Evolutionary conservation across 805 yeast species (phyloP).

Genomic region (Zygoascus bituminiphila): DNA sequence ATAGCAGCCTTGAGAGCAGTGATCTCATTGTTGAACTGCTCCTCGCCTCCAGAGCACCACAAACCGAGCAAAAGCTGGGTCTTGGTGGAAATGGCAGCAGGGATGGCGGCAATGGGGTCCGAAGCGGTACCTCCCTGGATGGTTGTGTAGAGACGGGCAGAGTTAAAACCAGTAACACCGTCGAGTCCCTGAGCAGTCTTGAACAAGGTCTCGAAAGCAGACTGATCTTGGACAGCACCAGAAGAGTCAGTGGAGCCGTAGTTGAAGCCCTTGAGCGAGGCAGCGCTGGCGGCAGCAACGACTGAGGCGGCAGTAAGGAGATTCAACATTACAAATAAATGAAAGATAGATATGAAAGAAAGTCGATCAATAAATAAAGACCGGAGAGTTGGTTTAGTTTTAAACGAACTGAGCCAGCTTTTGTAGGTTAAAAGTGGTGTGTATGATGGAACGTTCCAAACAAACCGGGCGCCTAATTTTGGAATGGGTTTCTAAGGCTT

Average conservation of each 20-base stretch:
- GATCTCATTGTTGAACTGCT: conserved; percentile 14
- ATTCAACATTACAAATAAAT: not conserved
- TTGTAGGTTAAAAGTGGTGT: no score
- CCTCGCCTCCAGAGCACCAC: conserved; percentile 18
- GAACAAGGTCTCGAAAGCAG: conserved; percentile 15
- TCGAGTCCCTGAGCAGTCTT: conserved; percentile 11
- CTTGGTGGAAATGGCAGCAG: conserved; percentile 16
- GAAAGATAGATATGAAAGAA: no score
- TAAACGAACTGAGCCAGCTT: no score
- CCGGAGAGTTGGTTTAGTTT: no score
- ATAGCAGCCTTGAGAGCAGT: conserved; percentile 15
- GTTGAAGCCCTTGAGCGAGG: conserved; percentile 17
- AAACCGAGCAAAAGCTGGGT: conserved; percentile 17
- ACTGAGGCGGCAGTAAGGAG: not conserved
- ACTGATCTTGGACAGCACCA: conserved; percentile 13
- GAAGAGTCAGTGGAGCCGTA: conserved; percentile 17
- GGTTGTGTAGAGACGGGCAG: conserved; percentile 19
- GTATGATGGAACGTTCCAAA: no score
- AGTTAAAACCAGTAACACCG: conserved; percentile 15
- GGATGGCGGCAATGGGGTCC: conserved; percentile 16
- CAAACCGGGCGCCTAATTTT: no score
- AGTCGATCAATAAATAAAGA: no score
- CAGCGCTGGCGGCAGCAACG: conserved; percentile 6
- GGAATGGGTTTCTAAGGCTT: no score
- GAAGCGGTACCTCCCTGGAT: conserved; percentile 18